phyloP scores from a whole-genome alignment of 257 asterid genomes.

The Rubia yunnanensis region DNA sequence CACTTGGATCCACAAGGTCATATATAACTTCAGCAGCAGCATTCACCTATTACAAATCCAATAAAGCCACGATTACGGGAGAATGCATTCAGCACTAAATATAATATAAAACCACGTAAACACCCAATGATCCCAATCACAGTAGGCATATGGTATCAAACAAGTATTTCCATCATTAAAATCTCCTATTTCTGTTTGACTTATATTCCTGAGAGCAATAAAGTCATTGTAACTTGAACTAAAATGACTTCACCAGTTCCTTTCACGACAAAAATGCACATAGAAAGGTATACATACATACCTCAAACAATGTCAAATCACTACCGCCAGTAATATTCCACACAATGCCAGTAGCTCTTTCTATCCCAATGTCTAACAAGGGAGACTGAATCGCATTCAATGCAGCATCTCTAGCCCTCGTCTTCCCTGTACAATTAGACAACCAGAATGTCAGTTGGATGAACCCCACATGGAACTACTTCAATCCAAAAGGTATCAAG shows the following conservation, averaged over 20 bases:
- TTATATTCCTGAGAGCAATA: background rate
- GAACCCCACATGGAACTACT: background rate
- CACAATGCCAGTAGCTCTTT: slow-evolving; percentile 95
- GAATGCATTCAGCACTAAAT: background rate
- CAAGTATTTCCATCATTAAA: too few species aligned
- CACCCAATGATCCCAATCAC: background rate
- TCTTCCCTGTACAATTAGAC: slow-evolving; percentile 55
- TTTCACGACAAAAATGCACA: background rate
- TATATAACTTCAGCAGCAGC: slow-evolving; percentile 96
- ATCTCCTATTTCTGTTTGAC: background rate
- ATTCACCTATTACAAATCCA: slow-evolving; percentile 46
- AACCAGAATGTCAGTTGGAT: slow-evolving; percentile 12
- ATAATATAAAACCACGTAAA: background rate
- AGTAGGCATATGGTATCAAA: background rate
- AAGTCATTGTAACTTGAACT: background rate
- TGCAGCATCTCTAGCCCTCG: slow-evolving; percentile 93
- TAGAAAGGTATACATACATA: slow-evolving; percentile 13
- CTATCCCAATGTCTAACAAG: slow-evolving; percentile 78
- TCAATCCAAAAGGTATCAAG: background rate
- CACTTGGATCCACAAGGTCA: slow-evolving; percentile 91
- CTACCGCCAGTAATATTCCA: slow-evolving; percentile 96
- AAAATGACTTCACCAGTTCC: background rate
- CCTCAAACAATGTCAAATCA: slow-evolving; percentile 91
- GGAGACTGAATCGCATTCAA: slow-evolving; percentile 88
- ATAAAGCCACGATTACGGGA: background rate